phyloP scores from a whole-genome alignment of 208 protist genomes.

The Trypanosoma avium region DNA sequence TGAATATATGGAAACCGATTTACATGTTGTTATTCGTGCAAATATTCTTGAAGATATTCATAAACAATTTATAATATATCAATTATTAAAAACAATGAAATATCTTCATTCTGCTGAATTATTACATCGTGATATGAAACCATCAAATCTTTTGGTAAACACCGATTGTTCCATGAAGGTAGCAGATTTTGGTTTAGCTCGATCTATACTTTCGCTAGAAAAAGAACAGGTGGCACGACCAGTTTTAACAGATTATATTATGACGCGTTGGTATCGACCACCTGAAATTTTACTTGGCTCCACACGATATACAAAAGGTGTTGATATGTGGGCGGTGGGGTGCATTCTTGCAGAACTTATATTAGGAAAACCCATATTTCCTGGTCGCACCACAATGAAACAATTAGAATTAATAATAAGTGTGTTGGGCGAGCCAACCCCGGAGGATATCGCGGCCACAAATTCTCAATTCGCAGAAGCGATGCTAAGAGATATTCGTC shows the following conservation, averaged over 20 bases:
- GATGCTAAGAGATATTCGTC: slow-evolving; percentile 92
- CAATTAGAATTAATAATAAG: slow-evolving; percentile 97
- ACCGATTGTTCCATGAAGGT: slow-evolving; percentile 96
- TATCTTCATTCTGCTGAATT: slow-evolving; percentile 94
- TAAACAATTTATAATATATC: slow-evolving; percentile 98
- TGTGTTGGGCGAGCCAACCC: slow-evolving; percentile 82
- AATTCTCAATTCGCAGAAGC: slow-evolving; percentile 94
- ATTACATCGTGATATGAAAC: slow-evolving; percentile 95
- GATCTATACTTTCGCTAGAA: slow-evolving; percentile 90
- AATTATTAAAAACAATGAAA: slow-evolving; percentile 96
- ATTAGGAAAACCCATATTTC: slow-evolving; percentile 94
- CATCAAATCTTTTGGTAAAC: slow-evolving; percentile 91
- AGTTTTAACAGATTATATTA: slow-evolving; percentile 95
- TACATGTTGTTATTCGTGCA: slow-evolving; percentile 95
- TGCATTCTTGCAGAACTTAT: slow-evolving; percentile 98
- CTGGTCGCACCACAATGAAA: slow-evolving; percentile 95
- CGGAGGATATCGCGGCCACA: slow-evolving; percentile 93
- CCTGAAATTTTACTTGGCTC: slow-evolving; percentile 98
- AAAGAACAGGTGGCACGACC: slow-evolving; percentile 84
- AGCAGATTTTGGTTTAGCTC: slow-evolving; percentile 97
- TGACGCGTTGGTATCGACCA: slow-evolving; percentile 97
- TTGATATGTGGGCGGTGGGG: slow-evolving; percentile 98
- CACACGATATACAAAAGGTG: slow-evolving; percentile 94
- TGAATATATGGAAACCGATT: slow-evolving; percentile 97
- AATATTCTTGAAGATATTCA: slow-evolving; percentile 97